These are phyloP conservation scores for Annona cherimola DNA, from an alignment of 164 flowering plant genomes.

Conservation along the genomic window DNA sequence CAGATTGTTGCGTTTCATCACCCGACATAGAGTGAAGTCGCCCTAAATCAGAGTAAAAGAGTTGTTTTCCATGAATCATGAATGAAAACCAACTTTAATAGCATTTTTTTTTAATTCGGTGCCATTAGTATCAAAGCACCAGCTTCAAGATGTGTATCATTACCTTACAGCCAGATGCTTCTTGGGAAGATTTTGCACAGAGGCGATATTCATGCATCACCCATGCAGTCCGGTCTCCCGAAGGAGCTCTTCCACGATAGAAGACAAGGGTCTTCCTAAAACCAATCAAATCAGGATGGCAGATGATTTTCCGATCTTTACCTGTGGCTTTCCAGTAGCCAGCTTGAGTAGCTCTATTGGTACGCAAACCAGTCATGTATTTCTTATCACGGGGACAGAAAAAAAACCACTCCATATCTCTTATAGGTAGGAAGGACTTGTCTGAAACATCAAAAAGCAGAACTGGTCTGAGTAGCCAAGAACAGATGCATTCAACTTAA, in stretches of 20 bases:
- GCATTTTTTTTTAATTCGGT: no score
- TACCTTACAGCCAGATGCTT: constrained; percentile 47
- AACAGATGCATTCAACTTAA: no score
- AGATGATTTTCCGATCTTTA: constrained; percentile 63
- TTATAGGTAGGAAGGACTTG: constrained; percentile 66
- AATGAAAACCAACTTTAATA: not conserved
- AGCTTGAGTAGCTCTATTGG: constrained; percentile 80
- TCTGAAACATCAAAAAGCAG: constrained; percentile 34
- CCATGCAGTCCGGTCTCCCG: constrained; percentile 79
- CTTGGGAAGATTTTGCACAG: constrained; percentile 51
- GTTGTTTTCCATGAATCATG: no score
- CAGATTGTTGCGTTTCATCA: constrained; percentile 52
- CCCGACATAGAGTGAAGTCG: constrained; percentile 74
- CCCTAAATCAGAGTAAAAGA: constrained; percentile 36
- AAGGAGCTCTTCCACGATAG: constrained; percentile 80
- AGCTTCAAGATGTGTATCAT: not conserved
- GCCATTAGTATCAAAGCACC: no score
- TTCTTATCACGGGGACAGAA: constrained; percentile 78
- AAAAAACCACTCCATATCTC: constrained; percentile 91
- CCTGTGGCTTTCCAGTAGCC: constrained; percentile 99
- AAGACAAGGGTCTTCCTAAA: constrained; percentile 76
- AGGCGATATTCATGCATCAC: constrained; percentile 92
- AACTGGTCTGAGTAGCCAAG: no score
- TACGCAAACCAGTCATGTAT: constrained; percentile 76
- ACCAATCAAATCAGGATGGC: constrained; percentile 46